Percentiles rank a stretch among this genome's conserved stretches.
Evolutionary conservation across 345 rosid genomes (phyloP).

Genomic region (Aquilaria malaccensis): DNA sequence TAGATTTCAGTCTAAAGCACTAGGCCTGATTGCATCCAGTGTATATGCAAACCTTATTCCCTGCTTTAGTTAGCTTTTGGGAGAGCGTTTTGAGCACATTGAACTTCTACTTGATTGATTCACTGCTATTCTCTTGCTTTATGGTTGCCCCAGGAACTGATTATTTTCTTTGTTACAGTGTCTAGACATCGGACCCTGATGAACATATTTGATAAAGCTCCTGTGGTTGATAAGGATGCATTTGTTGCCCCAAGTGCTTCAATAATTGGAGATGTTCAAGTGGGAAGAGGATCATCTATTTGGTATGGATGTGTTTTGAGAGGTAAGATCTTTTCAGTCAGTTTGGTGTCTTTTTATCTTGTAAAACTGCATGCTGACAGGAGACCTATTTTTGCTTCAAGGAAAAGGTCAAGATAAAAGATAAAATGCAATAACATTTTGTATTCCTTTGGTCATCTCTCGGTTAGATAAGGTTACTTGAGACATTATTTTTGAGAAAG

Average conservation of each 20-base stretch:
- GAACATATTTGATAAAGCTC: slow-evolving; percentile 86
- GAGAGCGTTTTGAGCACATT: no score
- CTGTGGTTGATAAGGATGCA: slow-evolving; percentile 68
- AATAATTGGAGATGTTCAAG: slow-evolving; percentile 72
- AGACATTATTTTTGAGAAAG: no score
- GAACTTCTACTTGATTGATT: no score
- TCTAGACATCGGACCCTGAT: slow-evolving; percentile 93
- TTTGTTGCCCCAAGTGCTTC: slow-evolving; percentile 97
- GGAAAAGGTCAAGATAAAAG: neutral
- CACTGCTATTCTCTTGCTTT: slow-evolving; percentile 4
- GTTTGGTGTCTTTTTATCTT: slow-evolving; percentile 1
- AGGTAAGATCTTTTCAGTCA: slow-evolving; percentile 42
- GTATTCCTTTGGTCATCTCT: neutral
- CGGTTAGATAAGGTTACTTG: no score
- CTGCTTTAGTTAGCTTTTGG: no score
- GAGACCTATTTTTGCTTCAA: neutral
- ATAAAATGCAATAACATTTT: neutral
- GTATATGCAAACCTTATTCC: no score
- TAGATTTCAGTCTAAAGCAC: no score
- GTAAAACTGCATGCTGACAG: neutral
- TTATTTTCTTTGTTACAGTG: slow-evolving; percentile 28
- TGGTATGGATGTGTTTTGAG: slow-evolving; percentile 97
- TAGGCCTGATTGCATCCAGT: no score
- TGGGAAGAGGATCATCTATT: slow-evolving; percentile 76
- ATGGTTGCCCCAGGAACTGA: neutral